phyloP scores from a whole-genome alignment of 2,329 filamentous ascomycete species.

The Calonectria ilicicola region DNA sequence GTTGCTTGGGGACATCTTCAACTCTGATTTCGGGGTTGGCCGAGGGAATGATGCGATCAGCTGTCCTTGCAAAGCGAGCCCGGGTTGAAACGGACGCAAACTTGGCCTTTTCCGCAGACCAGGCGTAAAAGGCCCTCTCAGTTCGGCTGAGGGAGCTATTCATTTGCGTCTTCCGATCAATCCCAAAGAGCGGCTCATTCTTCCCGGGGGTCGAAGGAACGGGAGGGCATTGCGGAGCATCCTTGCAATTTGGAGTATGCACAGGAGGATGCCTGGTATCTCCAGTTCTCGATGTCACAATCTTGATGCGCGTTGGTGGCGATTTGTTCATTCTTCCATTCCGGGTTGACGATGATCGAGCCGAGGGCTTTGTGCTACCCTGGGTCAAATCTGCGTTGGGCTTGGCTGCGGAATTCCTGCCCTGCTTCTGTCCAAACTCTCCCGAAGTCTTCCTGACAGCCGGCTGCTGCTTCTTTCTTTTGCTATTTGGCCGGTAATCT shows the following conservation, averaged over 20 bases:
- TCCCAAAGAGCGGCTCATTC: conserved; percentile 36
- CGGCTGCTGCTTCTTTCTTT: conserved; percentile 13
- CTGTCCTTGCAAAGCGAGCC: conserved; percentile 37
- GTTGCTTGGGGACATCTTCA: neutral
- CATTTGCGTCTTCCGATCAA: conserved; percentile 29
- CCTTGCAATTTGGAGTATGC: neutral
- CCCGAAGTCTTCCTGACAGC: conserved; percentile 4
- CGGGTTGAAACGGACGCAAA: conserved; percentile 34
- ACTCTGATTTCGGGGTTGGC: neutral
- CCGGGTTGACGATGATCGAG: neutral
- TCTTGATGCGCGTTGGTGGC: neutral
- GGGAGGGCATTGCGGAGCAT: neutral
- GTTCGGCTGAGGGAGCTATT: conserved; percentile 13
- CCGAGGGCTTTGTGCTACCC: neutral
- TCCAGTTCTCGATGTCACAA: neutral
- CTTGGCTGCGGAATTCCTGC: neutral
- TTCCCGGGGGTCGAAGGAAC: conserved; percentile 11
- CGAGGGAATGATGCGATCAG: conserved; percentile 30
- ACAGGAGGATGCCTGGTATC: neutral
- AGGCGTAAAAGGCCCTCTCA: conserved; percentile 34
- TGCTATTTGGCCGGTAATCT: conserved; percentile 27
- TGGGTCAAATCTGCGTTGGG: neutral
- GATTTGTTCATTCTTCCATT: neutral
- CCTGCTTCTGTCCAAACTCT: conserved; percentile 17
- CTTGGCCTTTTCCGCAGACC: conserved; percentile 37